These are phyloP conservation scores for Pseudopyricularia cyperi DNA, from an alignment of 2,329 filamentous ascomycete genomes.

Conservation along the genomic window DNA sequence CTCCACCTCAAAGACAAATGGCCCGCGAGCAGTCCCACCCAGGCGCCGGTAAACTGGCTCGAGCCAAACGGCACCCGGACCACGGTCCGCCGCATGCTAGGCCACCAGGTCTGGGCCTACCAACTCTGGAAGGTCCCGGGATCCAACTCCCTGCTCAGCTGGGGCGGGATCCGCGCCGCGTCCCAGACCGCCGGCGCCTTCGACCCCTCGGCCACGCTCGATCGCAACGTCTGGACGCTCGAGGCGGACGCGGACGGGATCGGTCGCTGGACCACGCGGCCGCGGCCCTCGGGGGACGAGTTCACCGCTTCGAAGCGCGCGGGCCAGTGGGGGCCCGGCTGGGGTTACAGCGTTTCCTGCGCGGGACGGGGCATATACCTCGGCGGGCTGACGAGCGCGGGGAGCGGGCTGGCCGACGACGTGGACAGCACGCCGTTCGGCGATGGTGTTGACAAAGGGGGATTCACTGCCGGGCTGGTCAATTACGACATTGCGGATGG, in stretches of 20 bases:
- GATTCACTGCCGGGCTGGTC: not conserved
- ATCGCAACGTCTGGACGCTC: not conserved
- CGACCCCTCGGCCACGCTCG: not conserved
- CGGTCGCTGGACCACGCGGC: not conserved
- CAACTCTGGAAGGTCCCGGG: not conserved
- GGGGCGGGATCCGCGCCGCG: not conserved
- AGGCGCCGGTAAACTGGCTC: not conserved
- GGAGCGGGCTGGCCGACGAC: not conserved
- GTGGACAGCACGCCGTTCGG: not conserved
- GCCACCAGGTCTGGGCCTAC: not conserved
- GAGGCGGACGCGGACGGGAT: not conserved
- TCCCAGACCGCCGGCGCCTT: not conserved
- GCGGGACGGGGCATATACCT: not conserved
- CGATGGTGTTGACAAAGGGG: not conserved
- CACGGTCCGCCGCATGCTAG: not conserved
- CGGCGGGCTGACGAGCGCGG: not conserved
- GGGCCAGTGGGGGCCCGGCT: not conserved
- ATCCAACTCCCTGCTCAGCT: conserved; percentile 9
- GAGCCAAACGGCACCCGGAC: not conserved
- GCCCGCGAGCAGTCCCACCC: not conserved
- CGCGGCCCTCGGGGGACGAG: not conserved
- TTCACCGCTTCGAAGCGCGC: not conserved
- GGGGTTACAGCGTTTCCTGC: not conserved
- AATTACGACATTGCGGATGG: not conserved
- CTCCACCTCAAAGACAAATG: not conserved